These are phyloP conservation scores for Bisporella sp. DNA, from an alignment of 2,329 filamentous ascomycete genomes.

Conservation along the genomic window DNA sequence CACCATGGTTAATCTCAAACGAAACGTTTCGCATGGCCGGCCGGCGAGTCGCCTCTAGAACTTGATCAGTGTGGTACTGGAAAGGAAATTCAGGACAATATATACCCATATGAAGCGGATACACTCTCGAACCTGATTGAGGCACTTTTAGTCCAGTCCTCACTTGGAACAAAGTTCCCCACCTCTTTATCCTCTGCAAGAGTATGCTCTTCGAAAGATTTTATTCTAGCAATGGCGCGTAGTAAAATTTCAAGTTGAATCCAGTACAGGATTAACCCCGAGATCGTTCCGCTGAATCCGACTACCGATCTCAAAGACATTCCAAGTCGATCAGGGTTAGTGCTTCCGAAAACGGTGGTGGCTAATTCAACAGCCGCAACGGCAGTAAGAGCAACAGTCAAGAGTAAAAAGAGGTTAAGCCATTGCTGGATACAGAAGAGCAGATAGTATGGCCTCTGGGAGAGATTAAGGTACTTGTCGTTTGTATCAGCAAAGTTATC, in stretches of 20 bases:
- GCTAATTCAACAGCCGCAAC: slow-evolving; percentile 26
- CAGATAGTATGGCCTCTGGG: slow-evolving; percentile 49
- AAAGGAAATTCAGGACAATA: too few species aligned
- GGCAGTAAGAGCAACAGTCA: slow-evolving; percentile 21
- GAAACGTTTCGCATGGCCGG: slow-evolving; percentile 23
- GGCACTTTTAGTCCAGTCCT: slow-evolving; percentile 18
- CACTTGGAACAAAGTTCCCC: slow-evolving; percentile 5
- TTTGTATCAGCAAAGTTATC: not conserved
- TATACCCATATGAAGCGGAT: slow-evolving; percentile 20
- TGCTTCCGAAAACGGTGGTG: slow-evolving; percentile 18
- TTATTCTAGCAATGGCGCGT: slow-evolving; percentile 14
- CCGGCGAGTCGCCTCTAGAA: not conserved
- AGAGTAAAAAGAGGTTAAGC: slow-evolving; percentile 37
- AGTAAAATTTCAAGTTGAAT: slow-evolving; percentile 19
- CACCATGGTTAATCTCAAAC: slow-evolving; percentile 38
- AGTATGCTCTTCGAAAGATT: slow-evolving; percentile 9
- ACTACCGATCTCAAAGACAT: slow-evolving; percentile 23
- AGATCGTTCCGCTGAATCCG: slow-evolving; percentile 15
- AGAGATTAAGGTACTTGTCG: not conserved
- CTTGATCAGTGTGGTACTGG: too few species aligned
- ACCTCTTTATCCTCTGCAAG: slow-evolving; percentile 1
- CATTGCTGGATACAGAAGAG: slow-evolving; percentile 50
- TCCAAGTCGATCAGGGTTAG: slow-evolving; percentile 19
- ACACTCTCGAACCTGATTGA: slow-evolving; percentile 25
- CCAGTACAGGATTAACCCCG: slow-evolving; percentile 13